Evolutionary conservation across 768 basidiomycete species (phyloP).

Genomic region (Rickenella mellea): DNA sequence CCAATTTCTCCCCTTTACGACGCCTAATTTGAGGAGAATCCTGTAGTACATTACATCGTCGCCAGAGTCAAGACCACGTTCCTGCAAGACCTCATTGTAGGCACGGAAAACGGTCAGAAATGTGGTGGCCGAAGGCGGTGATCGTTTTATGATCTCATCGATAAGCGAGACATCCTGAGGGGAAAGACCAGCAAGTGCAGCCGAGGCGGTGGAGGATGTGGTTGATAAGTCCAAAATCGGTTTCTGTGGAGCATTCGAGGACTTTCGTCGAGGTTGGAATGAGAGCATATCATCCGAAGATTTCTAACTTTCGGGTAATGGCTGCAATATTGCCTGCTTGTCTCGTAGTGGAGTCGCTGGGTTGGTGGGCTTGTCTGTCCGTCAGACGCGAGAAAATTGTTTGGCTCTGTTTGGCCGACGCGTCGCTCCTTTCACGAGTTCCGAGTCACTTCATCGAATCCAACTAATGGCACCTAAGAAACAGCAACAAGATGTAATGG

Average conservation of each 20-base stretch:
- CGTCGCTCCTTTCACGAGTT: too few species aligned
- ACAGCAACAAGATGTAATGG: too few species aligned
- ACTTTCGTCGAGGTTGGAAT: too few species aligned
- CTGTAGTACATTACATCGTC: constrained; percentile 74
- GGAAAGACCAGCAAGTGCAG: constrained; percentile 23
- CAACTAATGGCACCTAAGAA: too few species aligned
- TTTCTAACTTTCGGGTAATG: too few species aligned
- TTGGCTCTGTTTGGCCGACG: too few species aligned
- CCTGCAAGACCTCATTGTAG: constrained; percentile 69
- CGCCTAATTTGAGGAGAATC: constrained; percentile 75
- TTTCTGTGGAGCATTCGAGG: not conserved
- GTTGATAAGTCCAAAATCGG: not conserved
- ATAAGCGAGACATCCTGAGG: constrained; percentile 58
- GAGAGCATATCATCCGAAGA: too few species aligned
- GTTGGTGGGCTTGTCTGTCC: too few species aligned
- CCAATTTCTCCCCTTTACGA: constrained; percentile 74
- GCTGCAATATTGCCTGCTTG: too few species aligned
- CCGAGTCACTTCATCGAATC: too few species aligned
- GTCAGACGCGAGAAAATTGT: too few species aligned
- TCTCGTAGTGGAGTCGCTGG: too few species aligned
- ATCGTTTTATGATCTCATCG: constrained; percentile 64
- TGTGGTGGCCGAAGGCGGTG: constrained; percentile 57
- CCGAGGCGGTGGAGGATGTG: not conserved
- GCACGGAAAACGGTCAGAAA: constrained; percentile 80
- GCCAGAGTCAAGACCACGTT: constrained; percentile 66